phyloP scores from a whole-genome alignment of 805 yeast genomes.

The Helenozyma rhizophorensis region DNA sequence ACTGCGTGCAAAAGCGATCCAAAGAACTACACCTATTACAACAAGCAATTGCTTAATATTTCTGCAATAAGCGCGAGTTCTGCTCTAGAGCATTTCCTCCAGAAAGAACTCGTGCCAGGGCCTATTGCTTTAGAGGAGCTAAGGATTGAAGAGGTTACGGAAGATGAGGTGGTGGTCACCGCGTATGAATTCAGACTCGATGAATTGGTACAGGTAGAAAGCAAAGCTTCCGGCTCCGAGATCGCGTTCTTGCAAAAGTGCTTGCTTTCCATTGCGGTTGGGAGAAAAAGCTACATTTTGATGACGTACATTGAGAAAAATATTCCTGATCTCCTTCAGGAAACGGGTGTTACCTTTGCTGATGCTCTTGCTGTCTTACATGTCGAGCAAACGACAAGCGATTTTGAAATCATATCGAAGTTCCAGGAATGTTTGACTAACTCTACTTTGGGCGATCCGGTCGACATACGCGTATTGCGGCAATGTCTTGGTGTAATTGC shows the following conservation, averaged over 20 bases:
- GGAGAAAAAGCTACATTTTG: conserved; percentile 53
- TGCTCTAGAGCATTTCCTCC: conserved; percentile 19
- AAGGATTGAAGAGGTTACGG: conserved; percentile 40
- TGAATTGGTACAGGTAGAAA: conserved; percentile 40
- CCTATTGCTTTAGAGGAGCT: conserved; percentile 32
- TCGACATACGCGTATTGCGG: conserved; percentile 55
- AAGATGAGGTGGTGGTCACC: conserved; percentile 64
- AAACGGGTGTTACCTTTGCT: conserved; percentile 18
- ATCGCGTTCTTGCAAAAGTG: conserved; percentile 47
- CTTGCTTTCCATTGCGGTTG: conserved; percentile 55
- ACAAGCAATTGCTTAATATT: conserved; percentile 24
- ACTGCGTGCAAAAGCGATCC: conserved; percentile 27
- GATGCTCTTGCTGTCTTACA: conserved; percentile 49
- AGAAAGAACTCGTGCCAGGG: conserved; percentile 30
- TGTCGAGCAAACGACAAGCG: conserved; percentile 48
- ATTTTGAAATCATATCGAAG: conserved; percentile 49
- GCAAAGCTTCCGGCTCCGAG: conserved; percentile 29
- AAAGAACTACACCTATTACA: conserved; percentile 34
- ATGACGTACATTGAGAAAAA: conserved; percentile 49
- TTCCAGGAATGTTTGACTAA: conserved; percentile 39
- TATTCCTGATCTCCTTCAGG: conserved; percentile 27
- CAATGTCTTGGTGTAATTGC: conserved; percentile 56
- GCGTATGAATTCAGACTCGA: conserved; percentile 64
- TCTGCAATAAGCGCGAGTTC: conserved; percentile 23
- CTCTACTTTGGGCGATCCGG: conserved; percentile 18